Conservation (phyloP, 306 rosid genomes). For the Acmispon strigosus region DNA sequence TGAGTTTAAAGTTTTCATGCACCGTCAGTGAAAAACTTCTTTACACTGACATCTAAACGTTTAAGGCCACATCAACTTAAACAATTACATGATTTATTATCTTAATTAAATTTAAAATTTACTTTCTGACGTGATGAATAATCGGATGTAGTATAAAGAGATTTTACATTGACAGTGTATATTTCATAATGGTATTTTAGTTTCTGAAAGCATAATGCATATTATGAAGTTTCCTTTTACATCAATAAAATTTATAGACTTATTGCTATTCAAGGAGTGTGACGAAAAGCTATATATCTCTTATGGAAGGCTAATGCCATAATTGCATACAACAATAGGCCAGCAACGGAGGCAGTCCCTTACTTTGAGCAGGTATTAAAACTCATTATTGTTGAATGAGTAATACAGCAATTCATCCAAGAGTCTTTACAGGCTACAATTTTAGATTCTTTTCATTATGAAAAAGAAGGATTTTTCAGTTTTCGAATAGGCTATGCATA, state of each 20-base stretch:
- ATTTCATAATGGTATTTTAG: not conserved
- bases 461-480: not conserved
- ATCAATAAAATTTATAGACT: constrained; percentile 15
- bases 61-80: too few relatives aligned
- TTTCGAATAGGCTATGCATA: not conserved
- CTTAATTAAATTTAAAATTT: too few relatives aligned
- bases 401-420: not conserved
- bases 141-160: too few relatives aligned
- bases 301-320: constrained; percentile 83
- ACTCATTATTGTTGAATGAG: not conserved
- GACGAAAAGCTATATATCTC: constrained; percentile 39
- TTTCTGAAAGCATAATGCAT: constrained; percentile 15
- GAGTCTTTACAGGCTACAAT: not conserved
- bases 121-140: too few relatives aligned
- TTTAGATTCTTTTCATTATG: not conserved
- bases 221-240: constrained; percentile 21
- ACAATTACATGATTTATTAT: too few relatives aligned
- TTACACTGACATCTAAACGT: too few relatives aligned
- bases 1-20: too few relatives aligned
- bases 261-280: constrained; percentile 31
- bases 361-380: constrained; percentile 87
- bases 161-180: too few relatives aligned
- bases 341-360: constrained; percentile 96
- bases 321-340: constrained; percentile 86
- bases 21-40: too few relatives aligned